These are phyloP conservation scores for Barbatosphaeria neglecta DNA, from an alignment of 495 filamentous ascomycete species.

Conservation along the genomic window DNA sequence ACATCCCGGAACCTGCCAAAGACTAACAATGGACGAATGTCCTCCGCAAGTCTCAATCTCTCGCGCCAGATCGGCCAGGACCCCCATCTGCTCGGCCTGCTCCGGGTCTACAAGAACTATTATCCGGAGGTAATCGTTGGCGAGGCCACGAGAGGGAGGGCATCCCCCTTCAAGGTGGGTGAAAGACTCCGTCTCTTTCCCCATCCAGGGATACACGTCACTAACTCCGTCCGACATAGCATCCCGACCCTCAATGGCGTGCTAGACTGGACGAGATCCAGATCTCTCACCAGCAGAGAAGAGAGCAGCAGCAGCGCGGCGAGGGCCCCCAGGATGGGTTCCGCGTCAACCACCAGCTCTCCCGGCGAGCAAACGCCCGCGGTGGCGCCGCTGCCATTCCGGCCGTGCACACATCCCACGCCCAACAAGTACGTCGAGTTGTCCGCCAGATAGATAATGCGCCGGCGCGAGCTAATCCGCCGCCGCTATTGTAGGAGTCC, in stretches of 20 bases:
- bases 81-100: slow-evolving; percentile 62
- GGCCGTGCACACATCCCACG: slow-evolving; percentile 60
- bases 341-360: slow-evolving; percentile 33
- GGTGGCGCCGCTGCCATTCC: slow-evolving; percentile 44
- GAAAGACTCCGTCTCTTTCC: too few relatives aligned
- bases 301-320: slow-evolving; percentile 17
- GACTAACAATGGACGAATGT: slow-evolving; percentile 10
- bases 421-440: slow-evolving; percentile 43
- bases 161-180: slow-evolving; percentile 44
- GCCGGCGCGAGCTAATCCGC: background rate
- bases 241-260: slow-evolving; percentile 71
- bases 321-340: slow-evolving; percentile 34
- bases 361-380: slow-evolving; percentile 32
- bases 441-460: slow-evolving; percentile 8
- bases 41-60: slow-evolving; percentile 52
- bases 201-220: too few relatives aligned
- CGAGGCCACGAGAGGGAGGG: slow-evolving; percentile 40
- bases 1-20: background rate
- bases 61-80: slow-evolving; percentile 57
- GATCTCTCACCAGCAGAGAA: slow-evolving; percentile 39
- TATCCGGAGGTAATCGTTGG: slow-evolving; percentile 82
- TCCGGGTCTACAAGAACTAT: slow-evolving; percentile 77
- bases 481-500: slow-evolving; percentile 43
- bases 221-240: too few relatives aligned
- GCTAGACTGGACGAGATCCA: slow-evolving; percentile 55